A percentile compares a stretch with the other conserved stretches of the same genome.
Conservation (phyloP, 176 grass and related monocot species). For the Aegilops sharonensis region DNA sequence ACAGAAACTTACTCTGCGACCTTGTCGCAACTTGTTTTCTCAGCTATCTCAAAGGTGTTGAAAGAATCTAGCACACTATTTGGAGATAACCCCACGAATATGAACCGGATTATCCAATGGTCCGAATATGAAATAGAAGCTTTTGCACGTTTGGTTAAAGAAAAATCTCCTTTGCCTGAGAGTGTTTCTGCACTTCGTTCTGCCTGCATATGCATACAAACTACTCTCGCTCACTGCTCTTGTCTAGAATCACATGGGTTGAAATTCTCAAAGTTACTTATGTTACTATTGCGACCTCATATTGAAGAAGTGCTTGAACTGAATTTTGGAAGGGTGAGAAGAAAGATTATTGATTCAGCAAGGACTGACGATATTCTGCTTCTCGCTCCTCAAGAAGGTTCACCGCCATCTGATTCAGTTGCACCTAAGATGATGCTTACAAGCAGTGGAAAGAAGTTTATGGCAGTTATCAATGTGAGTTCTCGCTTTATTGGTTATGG, state of each 20-base stretch:
- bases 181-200: constrained; percentile 76
- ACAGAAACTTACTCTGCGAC: constrained; percentile 81
- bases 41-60: constrained; percentile 65
- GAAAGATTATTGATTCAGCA: constrained; percentile 66
- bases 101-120: constrained; percentile 76
- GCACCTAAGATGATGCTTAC: constrained; percentile 64
- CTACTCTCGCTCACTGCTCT: constrained; percentile 76
- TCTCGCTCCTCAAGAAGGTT: constrained; percentile 55
- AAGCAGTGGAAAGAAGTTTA: constrained; percentile 83
- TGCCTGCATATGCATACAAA: constrained; percentile 81
- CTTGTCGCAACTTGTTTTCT: constrained; percentile 88
- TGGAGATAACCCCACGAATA: constrained; percentile 63
- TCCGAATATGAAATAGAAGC: constrained; percentile 84
- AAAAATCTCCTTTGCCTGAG: constrained; percentile 79
- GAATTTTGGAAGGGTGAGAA: constrained; percentile 86
- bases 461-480: constrained; percentile 81
- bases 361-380: constrained; percentile 55
- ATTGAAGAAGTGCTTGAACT: constrained; percentile 90
- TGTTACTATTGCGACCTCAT: constrained; percentile 76
- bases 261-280: constrained; percentile 91
- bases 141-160: constrained; percentile 82
- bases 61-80: constrained; percentile 75
- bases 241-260: constrained; percentile 67
- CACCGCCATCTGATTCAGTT: constrained; percentile 36
- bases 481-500: constrained; percentile 25